Conservation (phyloP, 2,329 filamentous ascomycete species). For the Apiospora hydei region DNA sequence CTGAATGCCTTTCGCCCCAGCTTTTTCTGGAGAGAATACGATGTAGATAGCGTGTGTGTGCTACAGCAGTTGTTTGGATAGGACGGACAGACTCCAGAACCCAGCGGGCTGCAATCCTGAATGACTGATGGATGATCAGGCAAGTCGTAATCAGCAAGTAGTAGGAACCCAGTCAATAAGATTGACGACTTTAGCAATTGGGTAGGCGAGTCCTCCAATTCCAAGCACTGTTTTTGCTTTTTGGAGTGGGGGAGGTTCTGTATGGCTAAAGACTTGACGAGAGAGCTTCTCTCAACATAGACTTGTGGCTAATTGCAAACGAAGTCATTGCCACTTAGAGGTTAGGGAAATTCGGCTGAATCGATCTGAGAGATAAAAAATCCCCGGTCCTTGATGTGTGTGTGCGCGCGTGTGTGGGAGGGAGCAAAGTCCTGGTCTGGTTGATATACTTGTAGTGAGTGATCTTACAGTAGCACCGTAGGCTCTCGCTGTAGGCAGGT, state of each 20-base stretch:
- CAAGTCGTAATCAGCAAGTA: not conserved
- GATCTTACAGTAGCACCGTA: not conserved
- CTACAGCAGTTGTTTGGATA: not conserved
- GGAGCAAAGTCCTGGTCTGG: not conserved
- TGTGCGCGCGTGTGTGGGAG: not conserved
- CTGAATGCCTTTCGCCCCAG: not conserved
- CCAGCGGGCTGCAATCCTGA: not conserved
- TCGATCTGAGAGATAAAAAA: not conserved
- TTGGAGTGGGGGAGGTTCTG: constrained; percentile 11
- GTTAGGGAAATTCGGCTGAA: not conserved
- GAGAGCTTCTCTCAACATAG: constrained; percentile 13
- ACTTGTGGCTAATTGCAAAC: constrained; percentile 12
- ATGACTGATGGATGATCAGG: not conserved
- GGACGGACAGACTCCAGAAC: not conserved
- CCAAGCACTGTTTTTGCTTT: not conserved
- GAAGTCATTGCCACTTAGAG: constrained; percentile 21
- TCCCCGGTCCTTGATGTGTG: not conserved
- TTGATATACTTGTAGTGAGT: not conserved
- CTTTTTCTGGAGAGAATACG: not conserved
- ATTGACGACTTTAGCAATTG: constrained; percentile 14
- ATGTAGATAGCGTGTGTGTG: not conserved
- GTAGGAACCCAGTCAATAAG: constrained; percentile 10
- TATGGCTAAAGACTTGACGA: constrained; percentile 21
- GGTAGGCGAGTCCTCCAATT: not conserved
- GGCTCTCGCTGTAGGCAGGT: not conserved